Evolutionary conservation across 1,284 basidiomycete species (phyloP).

Genomic region (Leucoagaricus sp.): DNA sequence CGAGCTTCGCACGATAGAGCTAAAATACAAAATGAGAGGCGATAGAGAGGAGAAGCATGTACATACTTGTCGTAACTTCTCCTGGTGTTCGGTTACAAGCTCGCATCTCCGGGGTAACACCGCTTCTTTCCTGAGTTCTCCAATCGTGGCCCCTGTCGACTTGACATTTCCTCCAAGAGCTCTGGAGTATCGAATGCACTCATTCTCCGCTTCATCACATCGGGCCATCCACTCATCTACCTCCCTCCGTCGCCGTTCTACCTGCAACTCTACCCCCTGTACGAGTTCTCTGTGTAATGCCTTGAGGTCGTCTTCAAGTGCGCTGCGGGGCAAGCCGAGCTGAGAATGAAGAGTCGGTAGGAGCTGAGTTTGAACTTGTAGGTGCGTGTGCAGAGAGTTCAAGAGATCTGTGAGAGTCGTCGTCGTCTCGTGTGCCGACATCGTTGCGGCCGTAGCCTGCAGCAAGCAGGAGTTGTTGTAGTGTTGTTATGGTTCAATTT

Average conservation of each 20-base stretch:
- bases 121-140: slow-evolving; percentile 59
- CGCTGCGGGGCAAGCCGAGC: slow-evolving; percentile 71
- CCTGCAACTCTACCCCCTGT: slow-evolving; percentile 68
- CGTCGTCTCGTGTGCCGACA: slow-evolving; percentile 32
- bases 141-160: slow-evolving; percentile 54
- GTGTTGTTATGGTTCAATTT: neutral
- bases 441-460: slow-evolving; percentile 10
- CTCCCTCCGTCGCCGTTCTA: slow-evolving; percentile 64
- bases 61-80: slow-evolving; percentile 74
- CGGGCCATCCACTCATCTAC: slow-evolving; percentile 70
- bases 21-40: slow-evolving; percentile 27
- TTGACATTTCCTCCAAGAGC: slow-evolving; percentile 74
- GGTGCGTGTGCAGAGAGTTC: slow-evolving; percentile 74
- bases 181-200: slow-evolving; percentile 62
- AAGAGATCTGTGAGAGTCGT: slow-evolving; percentile 59
- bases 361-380: slow-evolving; percentile 74
- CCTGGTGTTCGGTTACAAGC: slow-evolving; percentile 63
- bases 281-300: slow-evolving; percentile 67
- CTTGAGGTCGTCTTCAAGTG: slow-evolving; percentile 73
- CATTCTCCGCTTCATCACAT: slow-evolving; percentile 62
- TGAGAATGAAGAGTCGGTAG: slow-evolving; percentile 72
- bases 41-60: neutral
- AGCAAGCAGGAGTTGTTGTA: too few relatives aligned
- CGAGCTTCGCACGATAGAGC: slow-evolving; percentile 79
- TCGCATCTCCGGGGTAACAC: slow-evolving; percentile 70